Conservation (phyloP, 2,329 filamentous ascomycete species). For the Botrytis porri region DNA sequence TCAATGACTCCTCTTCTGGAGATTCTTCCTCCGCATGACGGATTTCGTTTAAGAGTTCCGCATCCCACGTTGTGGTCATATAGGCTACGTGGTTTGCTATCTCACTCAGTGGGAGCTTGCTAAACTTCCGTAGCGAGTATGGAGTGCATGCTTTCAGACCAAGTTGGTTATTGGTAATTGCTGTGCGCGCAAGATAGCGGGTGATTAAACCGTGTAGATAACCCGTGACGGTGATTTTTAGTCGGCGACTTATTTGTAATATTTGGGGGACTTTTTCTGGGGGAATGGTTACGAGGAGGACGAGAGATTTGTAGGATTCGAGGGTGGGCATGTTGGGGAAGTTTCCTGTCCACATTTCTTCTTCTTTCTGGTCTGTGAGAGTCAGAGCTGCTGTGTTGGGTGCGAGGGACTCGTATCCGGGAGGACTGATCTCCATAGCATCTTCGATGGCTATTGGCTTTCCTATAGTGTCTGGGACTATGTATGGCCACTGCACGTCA, state of each 20-base stretch:
- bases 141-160: conserved; percentile 22
- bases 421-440: neutral
- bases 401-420: neutral
- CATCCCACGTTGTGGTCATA: conserved; percentile 20
- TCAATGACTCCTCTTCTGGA: conserved; percentile 18
- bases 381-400: neutral
- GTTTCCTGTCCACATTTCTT: conserved; percentile 8
- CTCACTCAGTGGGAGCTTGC: conserved; percentile 20
- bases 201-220: conserved; percentile 29
- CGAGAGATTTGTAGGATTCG: conserved; percentile 2
- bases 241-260: conserved; percentile 17
- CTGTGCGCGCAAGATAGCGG: conserved; percentile 22
- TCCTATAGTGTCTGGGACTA: conserved; percentile 8
- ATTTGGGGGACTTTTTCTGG: neutral
- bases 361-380: neutral
- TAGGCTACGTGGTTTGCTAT: conserved; percentile 30
- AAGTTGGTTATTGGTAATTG: conserved; percentile 16
- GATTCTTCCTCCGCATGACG: conserved; percentile 5
- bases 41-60: conserved; percentile 1
- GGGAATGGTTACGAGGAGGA: conserved; percentile 19
- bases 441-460: conserved; percentile 22
- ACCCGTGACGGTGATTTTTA: conserved; percentile 27
- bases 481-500: conserved; percentile 21
- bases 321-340: conserved; percentile 8
- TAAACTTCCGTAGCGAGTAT: conserved; percentile 29